A percentile compares a stretch with the other conserved stretches of the same genome.
phyloP scores from a whole-genome alignment of 495 filamentous ascomycete species.

The Cercophora scortea region DNA sequence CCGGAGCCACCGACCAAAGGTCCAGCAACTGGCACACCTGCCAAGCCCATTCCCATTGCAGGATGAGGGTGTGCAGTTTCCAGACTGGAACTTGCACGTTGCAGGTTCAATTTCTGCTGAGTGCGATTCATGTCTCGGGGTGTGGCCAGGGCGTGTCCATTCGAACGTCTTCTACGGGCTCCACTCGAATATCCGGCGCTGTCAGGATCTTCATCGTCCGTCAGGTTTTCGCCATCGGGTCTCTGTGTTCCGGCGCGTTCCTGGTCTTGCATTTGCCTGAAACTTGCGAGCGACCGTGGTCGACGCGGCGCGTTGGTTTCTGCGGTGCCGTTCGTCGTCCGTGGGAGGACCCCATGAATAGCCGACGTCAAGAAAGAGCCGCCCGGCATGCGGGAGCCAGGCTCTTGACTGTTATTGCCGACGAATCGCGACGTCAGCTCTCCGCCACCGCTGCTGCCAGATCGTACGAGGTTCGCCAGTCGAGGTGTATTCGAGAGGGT shows the following conservation, averaged over 20 bases:
- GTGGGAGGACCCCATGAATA: slow-evolving; percentile 7
- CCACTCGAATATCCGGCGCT: slow-evolving; percentile 8
- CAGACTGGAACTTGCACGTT: slow-evolving; percentile 58
- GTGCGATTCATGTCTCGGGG: slow-evolving; percentile 52
- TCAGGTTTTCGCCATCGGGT: slow-evolving; percentile 9
- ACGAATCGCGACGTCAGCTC: slow-evolving; percentile 47
- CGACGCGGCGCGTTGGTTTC: slow-evolving; percentile 9
- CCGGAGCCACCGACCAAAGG: slow-evolving; percentile 30
- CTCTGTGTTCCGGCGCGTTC: too few species aligned
- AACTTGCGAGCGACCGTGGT: slow-evolving; percentile 15
- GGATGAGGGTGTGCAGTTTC: slow-evolving; percentile 43
- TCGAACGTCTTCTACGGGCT: slow-evolving; percentile 4
- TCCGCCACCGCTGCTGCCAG: slow-evolving; percentile 38
- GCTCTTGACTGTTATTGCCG: slow-evolving; percentile 27
- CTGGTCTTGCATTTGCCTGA: too few species aligned
- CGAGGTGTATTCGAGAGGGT: slow-evolving; percentile 22
- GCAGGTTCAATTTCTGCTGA: slow-evolving; percentile 65
- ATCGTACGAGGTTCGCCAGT: slow-evolving; percentile 13
- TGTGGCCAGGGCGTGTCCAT: slow-evolving; percentile 8
- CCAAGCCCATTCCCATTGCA: slow-evolving; percentile 19
- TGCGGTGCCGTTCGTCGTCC: slow-evolving; percentile 6
- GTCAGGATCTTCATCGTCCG: slow-evolving; percentile 32
- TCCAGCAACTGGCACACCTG: slow-evolving; percentile 24
- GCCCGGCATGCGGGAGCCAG: slow-evolving; percentile 23
- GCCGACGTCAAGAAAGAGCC: slow-evolving; percentile 18